Evolutionary conservation across 306 rosid genomes (phyloP), one percentile per base, ranked within the genome.

Genomic region (Dicorynia guianensis): DNA sequence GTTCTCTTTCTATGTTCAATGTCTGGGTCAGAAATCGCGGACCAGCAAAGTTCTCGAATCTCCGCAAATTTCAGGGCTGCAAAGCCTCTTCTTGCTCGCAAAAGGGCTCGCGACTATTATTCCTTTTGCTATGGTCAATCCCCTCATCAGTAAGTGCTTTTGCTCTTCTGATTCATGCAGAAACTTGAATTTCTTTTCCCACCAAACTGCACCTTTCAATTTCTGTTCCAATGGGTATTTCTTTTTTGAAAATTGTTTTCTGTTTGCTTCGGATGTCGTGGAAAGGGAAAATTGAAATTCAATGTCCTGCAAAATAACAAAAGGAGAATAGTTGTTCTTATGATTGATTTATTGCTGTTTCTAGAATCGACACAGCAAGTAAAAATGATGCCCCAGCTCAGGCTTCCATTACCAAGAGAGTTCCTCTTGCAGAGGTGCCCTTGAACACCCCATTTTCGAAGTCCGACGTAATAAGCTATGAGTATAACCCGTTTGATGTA

Each of bases 51-150:
- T 40, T 85, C 90, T 71, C 86, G 91, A 42, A 86, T 94, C 69
- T 72, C 88, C 49, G 76, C 40, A 11, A 84, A 80, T 61, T 91
- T 89, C 91, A 85, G 84, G 71, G 89, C 91, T 54, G 81, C 94
- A 36, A 90, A 88, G 78, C 94, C 98, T 10, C 84, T 87, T 25
- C 87, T 91, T 56, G 76, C 87, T 79, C 88, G 84, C 3, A 94
- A 94, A 90, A 87, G 97, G 43, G 79, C 97, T 79, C 88, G 79
- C 20, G 81, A 86, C 46, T 81, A 80, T 47, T 80, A 72, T 3
- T 18, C 78, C 44, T 38, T 11, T 64, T 63, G 43, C 35, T 6
- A 11, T 52, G 57, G 70, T 8, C 79, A 48, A 10, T 53, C 47
- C 35, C 58, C 69, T 74, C 70, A 13, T 46, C 78, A 56, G 91